A percentile compares a stretch with the other conserved stretches of the same genome.
Evolutionary conservation across 495 filamentous ascomycete species (phyloP).

Genomic region (Daldinia vernicosa): DNA sequence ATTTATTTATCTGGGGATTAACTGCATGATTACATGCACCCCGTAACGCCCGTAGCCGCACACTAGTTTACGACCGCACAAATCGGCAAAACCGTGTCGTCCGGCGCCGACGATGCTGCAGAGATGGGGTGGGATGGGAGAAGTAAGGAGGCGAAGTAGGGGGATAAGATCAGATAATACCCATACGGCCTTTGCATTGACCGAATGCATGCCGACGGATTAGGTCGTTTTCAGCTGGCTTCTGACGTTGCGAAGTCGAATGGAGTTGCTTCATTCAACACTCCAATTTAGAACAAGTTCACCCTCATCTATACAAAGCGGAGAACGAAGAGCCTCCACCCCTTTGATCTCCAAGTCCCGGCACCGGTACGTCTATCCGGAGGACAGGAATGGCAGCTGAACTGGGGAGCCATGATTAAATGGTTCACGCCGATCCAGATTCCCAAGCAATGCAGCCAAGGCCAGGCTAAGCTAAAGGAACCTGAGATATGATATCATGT

Average conservation of each 20-base stretch:
- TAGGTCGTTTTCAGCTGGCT: slow-evolving; percentile 12
- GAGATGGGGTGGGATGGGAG: slow-evolving; percentile 15
- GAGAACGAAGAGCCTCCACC: background rate
- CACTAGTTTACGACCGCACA: slow-evolving; percentile 1
- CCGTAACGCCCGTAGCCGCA: slow-evolving; percentile 17
- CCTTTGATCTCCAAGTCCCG: slow-evolving; percentile 3
- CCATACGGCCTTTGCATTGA: slow-evolving; percentile 30
- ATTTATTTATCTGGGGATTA: slow-evolving; percentile 13
- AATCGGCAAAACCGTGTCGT: slow-evolving; percentile 7
- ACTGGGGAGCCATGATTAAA: background rate
- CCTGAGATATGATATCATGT: slow-evolving; percentile 27
- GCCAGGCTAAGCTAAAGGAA: slow-evolving; percentile 7
- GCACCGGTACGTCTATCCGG: slow-evolving; percentile 27
- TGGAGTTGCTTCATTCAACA: background rate
- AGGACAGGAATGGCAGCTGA: slow-evolving; percentile 29
- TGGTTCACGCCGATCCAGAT: slow-evolving; percentile 35
- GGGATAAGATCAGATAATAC: slow-evolving; percentile 17
- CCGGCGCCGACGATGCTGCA: slow-evolving; percentile 13
- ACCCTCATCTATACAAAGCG: background rate
- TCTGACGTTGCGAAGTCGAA: slow-evolving; percentile 22
- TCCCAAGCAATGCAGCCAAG: slow-evolving; percentile 40
- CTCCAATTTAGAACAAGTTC: background rate
- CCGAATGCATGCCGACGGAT: slow-evolving; percentile 39
- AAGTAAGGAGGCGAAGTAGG: slow-evolving; percentile 26
- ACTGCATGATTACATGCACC: slow-evolving; percentile 17